Evolutionary conservation across 768 basidiomycete genomes (phyloP), one percentile per base, ranked within the genome.

Genomic region (Calocera cornea): DNA sequence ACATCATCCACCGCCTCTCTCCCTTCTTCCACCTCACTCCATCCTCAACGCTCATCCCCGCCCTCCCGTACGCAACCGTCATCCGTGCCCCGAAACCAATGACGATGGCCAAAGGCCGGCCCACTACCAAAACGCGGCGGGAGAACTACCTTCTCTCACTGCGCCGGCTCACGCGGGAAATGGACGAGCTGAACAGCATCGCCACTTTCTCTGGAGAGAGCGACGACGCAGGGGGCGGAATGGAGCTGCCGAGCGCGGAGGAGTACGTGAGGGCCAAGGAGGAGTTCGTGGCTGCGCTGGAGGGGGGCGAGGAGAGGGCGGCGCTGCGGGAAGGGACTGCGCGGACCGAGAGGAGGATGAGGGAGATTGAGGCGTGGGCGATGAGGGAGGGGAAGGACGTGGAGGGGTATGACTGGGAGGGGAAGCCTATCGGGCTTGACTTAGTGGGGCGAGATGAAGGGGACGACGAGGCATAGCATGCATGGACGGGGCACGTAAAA

Each of bases 401-500:
- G 14, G 54, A 60, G 27, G 54, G 54, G 54, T 60, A 60, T 33
- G 54, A 60, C 19, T 60, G 54, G 54, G 54, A 60, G 54, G 54
- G 54, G 54, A 60, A 60, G 54, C 54, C 54, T 14, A 60, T 60
- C 19, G 54, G 54, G 31, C 54, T 60, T 33, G 54, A 27, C 16
- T 60, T 60, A 22, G 54, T 60, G 27, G 54, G 54, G 14, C 11
- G 11, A 2, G 54, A 60, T 19, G 8, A 7, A 19, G 54, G 31
- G 16, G 16, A 60, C 16, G 27, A 60, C 14, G 31, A 19, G 54
- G 5, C 31, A 22, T 33, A 60, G 54, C 14, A 19, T 5, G 54
- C 19, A 60, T 27, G 2, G 54, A 50, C 24, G 14, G 22, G 12
- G 14, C 2, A 60, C 10, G 7, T 60, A 14, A 60, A 5, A 38